Conservation (phyloP, 2,329 filamentous ascomycete genomes). For the Pseudonectria buxi region DNA sequence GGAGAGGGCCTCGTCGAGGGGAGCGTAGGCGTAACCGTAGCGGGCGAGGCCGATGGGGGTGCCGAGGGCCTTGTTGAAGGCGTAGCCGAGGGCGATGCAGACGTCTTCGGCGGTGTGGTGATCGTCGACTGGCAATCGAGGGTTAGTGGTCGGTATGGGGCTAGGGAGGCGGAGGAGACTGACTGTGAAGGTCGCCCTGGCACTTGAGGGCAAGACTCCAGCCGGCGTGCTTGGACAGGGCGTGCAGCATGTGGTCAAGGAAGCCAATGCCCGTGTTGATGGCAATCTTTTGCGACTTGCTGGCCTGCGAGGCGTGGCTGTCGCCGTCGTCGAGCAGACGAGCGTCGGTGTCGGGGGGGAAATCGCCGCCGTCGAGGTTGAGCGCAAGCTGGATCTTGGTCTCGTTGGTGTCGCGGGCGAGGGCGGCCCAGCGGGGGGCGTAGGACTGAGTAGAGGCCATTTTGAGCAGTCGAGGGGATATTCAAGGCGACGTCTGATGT, state of each 20-base stretch:
- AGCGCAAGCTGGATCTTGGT: slow-evolving; percentile 92
- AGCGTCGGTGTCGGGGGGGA: slow-evolving; percentile 57
- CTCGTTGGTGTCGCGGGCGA: slow-evolving; percentile 93
- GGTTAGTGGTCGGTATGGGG: slow-evolving; percentile 1
- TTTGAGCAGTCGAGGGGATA: not conserved
- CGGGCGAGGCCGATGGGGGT: slow-evolving; percentile 74
- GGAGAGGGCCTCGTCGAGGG: slow-evolving; percentile 90
- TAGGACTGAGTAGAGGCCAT: slow-evolving; percentile 17
- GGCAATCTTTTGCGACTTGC: slow-evolving; percentile 76
- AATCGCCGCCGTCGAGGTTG: slow-evolving; percentile 84
- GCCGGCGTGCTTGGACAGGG: slow-evolving; percentile 88
- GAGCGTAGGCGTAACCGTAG: slow-evolving; percentile 87
- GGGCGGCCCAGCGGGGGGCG: slow-evolving; percentile 58
- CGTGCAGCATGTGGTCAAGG: slow-evolving; percentile 97
- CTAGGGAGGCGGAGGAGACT: slow-evolving; percentile 25
- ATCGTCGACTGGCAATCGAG: slow-evolving; percentile 67
- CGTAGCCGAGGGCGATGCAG: slow-evolving; percentile 80
- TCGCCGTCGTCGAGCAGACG: slow-evolving; percentile 45
- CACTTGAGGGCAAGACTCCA: slow-evolving; percentile 84
- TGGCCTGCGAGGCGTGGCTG: slow-evolving; percentile 76
- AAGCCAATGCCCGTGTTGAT: slow-evolving; percentile 95
- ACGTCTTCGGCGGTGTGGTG: slow-evolving; percentile 97
- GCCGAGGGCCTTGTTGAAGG: slow-evolving; percentile 75
- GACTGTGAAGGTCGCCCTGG: slow-evolving; percentile 86
- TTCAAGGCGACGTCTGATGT: slow-evolving; percentile 1